Base-by-base conservation (phyloP, 306 rosid genomes). In the Acacia confusa region DNA sequence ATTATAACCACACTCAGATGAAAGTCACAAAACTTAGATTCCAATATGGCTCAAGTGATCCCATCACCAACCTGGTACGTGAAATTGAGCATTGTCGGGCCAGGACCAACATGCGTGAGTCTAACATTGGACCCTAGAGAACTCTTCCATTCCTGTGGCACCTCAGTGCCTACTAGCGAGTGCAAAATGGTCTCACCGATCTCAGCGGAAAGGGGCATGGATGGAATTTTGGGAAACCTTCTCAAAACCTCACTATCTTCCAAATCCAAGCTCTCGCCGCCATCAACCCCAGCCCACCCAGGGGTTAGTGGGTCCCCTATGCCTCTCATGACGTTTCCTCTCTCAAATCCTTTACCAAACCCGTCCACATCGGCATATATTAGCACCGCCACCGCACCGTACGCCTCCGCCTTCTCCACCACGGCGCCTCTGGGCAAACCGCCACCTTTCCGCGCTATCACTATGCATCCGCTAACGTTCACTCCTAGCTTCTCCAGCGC, bases 221-320 rank as follows among this genome's bases (percentile, higher is more conserved):
- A 95, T 2, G 99, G 98, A 87, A 95, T 93, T 86, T 92, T 92
- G 1, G 99, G 99, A 15, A 93, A 93, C 84, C 88, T 89, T 47
- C 88, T 80, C 89, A 88, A 82, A 76, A 93, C 96, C 80, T 90
- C 91, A 38, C 70, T 82, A 84, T 95, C 88, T 7, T 86, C 91
- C 80, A 80, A 79, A 25, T 85, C 85, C 83, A 92, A 79, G 43
- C 81, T 92, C 82, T 95, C 98, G 9, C 89, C 92, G 12, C 93
- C 98, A 1, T 87, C 93, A 61, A 86, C 89, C 58, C 88, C 92
- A 78, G 87, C 92, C 99, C 99, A 95, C 28, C 98, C 99, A 2
- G 99, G 99, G 70, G 83, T 90, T 1, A 93, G 90, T 70, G 99
- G 98, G 96, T 95, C 98, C 91, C 99, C 99, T 28, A 87, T 74